Percentiles rank a stretch among this genome's conserved stretches.
These are phyloP conservation scores for Auriscalpium microsporum DNA, from an alignment of 768 basidiomycete species.

Conservation along the genomic window DNA sequence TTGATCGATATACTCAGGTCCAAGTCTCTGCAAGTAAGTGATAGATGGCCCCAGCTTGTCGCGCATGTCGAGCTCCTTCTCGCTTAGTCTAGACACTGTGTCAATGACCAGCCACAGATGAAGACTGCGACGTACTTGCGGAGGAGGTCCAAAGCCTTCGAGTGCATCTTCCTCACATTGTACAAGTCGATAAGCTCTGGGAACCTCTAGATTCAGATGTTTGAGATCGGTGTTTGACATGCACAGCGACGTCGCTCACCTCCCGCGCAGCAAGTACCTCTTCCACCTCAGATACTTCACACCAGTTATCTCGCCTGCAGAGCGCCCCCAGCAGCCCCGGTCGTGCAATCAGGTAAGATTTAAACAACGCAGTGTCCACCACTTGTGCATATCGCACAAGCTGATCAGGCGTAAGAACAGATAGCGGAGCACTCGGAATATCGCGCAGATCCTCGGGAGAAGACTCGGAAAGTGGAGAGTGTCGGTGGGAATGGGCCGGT, in stretches of 20 bases:
- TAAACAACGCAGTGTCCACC: conserved; percentile 92
- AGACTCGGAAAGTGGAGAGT: conserved; percentile 62
- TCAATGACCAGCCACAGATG: background rate
- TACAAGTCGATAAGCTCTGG: conserved; percentile 87
- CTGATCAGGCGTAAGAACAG: conserved; percentile 71
- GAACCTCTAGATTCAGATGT: conserved; percentile 57
- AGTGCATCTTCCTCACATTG: conserved; percentile 92
- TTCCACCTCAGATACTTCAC: conserved; percentile 91
- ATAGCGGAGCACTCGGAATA: conserved; percentile 67
- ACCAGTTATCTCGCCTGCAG: conserved; percentile 93
- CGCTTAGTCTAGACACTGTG: conserved; percentile 50
- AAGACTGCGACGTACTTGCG: conserved; percentile 54
- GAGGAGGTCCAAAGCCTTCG: conserved; percentile 76
- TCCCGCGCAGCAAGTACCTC: conserved; percentile 72
- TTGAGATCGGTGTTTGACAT: background rate
- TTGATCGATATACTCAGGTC: conserved; percentile 70
- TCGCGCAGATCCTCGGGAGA: conserved; percentile 69
- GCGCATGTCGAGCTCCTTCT: conserved; percentile 63
- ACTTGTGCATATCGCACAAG: conserved; percentile 86
- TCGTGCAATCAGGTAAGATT: conserved; percentile 77
- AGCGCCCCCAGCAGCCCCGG: conserved; percentile 78
- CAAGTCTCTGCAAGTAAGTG: conserved; percentile 84
- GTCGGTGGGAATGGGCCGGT: conserved; percentile 58
- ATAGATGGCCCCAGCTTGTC: conserved; percentile 83
- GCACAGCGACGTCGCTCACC: conserved; percentile 35